Evolutionary conservation across 2,329 filamentous ascomycete genomes (phyloP).

Genomic region (Cladophialophora immunda): DNA sequence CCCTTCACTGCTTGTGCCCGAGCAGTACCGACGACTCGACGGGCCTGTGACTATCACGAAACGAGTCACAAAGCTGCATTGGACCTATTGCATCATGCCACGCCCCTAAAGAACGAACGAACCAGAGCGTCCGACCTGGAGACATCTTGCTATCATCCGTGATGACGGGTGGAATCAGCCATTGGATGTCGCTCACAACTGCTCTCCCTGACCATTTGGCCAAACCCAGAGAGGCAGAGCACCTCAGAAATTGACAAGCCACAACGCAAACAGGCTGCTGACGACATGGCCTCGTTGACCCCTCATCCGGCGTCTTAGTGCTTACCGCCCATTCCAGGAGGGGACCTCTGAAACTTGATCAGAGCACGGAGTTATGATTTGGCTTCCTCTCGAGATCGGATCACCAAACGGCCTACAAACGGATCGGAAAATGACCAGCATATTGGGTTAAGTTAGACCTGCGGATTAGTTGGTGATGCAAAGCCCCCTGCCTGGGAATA

Average conservation of each 20-base stretch:
- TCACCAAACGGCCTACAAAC: conserved; percentile 21
- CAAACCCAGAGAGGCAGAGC: conserved; percentile 19
- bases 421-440: conserved; percentile 33
- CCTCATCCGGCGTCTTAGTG: conserved; percentile 33
- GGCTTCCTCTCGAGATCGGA: conserved; percentile 27
- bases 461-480: neutral
- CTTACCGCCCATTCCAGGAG: conserved; percentile 32
- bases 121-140: conserved; percentile 11
- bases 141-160: conserved; percentile 15
- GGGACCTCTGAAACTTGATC: conserved; percentile 25
- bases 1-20: conserved; percentile 9
- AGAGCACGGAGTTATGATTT: conserved; percentile 12
- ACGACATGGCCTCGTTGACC: conserved; percentile 29
- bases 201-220: conserved; percentile 13
- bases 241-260: conserved; percentile 22
- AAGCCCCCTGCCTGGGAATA: neutral
- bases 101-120: conserved; percentile 27
- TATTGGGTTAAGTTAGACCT: conserved; percentile 11
- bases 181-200: conserved; percentile 29
- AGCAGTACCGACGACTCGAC: conserved; percentile 13
- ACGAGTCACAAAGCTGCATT: conserved; percentile 19
- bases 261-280: conserved; percentile 19
- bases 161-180: conserved; percentile 1
- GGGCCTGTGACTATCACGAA: conserved; percentile 6
- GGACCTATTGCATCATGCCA: conserved; percentile 35